phyloP scores from a whole-genome alignment of 441 rosid genomes.

The Populus hybrid region DNA sequence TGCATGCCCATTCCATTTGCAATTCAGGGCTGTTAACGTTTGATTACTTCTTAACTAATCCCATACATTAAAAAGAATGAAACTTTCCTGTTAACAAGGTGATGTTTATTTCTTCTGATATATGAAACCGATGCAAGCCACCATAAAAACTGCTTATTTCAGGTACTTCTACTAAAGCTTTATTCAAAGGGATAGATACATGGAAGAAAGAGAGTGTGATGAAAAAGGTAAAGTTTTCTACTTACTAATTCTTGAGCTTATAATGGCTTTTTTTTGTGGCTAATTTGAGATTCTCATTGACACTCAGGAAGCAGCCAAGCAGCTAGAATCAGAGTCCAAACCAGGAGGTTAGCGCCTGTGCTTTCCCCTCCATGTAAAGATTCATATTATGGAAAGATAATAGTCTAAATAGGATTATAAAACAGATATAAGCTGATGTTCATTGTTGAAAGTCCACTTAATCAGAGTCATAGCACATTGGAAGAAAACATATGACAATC shows the following conservation, averaged over 20 bases:
- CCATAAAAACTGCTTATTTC: background rate
- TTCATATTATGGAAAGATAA: background rate
- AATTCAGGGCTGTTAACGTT: background rate
- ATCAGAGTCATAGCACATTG: background rate
- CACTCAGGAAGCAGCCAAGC: constrained; percentile 36
- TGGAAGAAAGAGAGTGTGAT: constrained; percentile 65
- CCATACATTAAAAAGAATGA: background rate
- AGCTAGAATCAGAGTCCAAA: constrained; percentile 38
- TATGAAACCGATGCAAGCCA: background rate
- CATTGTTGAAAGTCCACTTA: background rate
- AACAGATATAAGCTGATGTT: background rate
- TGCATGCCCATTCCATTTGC: background rate
- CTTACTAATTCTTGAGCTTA: constrained; percentile 6
- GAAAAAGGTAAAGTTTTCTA: constrained; percentile 32
- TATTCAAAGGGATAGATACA: constrained; percentile 56
- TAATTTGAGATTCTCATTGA: constrained; percentile 15
- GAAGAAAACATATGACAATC: background rate
- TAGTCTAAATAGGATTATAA: background rate
- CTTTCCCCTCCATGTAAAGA: background rate
- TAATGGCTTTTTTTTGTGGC: constrained; percentile 1
- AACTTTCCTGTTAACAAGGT: background rate
- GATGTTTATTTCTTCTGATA: background rate
- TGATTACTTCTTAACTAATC: background rate
- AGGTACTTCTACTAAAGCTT: constrained; percentile 58
- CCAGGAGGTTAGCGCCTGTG: constrained; percentile 32